Percentiles rank a stretch among this genome's conserved stretches.
These are phyloP conservation scores for Hippophae rhamnoides DNA, from an alignment of 306 rosid species.

Conservation along the genomic window DNA sequence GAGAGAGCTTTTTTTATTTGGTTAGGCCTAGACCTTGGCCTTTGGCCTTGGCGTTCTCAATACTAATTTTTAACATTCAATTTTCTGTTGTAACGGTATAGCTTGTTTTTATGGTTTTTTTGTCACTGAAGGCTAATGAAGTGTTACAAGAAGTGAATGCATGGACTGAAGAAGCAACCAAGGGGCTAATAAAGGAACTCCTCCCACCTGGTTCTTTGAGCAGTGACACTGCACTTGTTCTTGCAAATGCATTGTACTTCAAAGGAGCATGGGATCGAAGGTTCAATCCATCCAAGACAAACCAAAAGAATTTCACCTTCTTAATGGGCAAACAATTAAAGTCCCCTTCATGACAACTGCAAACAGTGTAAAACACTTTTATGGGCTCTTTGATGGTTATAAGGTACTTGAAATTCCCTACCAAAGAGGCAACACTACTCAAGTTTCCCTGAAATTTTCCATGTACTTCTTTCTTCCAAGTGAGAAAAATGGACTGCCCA, in stretches of 20 bases:
- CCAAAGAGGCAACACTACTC: not conserved
- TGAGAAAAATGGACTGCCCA: slow-evolving; percentile 5
- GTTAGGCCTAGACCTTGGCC: no score
- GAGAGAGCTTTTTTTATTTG: no score
- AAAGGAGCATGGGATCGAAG: not conserved
- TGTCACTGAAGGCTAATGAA: not conserved
- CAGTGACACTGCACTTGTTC: not conserved
- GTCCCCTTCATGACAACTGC: slow-evolving; percentile 1
- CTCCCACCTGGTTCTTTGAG: not conserved
- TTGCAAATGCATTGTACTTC: slow-evolving; percentile 10
- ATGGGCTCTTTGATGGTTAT: not conserved
- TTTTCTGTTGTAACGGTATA: no score
- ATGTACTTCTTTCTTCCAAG: slow-evolving; percentile 9
- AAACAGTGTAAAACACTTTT: not conserved
- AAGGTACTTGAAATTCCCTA: slow-evolving; percentile 5
- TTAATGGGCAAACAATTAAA: not conserved
- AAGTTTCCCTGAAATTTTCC: not conserved
- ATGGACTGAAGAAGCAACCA: slow-evolving; percentile 1
- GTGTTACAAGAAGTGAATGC: slow-evolving; percentile 4
- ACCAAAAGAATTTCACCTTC: not conserved
- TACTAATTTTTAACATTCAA: no score
- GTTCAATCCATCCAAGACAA: not conserved
- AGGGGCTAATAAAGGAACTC: slow-evolving; percentile 5
- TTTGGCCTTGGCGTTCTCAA: no score
- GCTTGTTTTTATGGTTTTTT: not conserved